Percentiles rank a stretch among this genome's conserved stretches.
phyloP scores from a whole-genome alignment of 306 rosid species.

The Astragalus membranaceus region DNA sequence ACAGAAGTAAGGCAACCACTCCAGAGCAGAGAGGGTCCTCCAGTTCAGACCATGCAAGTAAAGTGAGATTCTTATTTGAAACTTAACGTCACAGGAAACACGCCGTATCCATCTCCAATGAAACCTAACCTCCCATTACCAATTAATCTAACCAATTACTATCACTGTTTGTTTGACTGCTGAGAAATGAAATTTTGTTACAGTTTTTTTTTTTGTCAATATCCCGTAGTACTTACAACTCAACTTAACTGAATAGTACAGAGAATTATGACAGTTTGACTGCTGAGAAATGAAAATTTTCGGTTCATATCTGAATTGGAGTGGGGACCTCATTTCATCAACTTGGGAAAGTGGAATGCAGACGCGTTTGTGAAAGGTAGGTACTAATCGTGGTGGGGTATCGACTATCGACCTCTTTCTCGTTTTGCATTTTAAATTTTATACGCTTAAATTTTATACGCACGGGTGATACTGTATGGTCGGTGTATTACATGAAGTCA shows the following conservation, averaged over 20 bases:
- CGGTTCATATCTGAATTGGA: background rate
- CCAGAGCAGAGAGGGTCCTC: background rate
- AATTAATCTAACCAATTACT: background rate
- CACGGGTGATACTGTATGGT: no score
- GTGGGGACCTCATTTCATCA: constrained; percentile 17
- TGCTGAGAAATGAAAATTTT: background rate
- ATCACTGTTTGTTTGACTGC: no score
- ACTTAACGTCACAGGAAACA: constrained; percentile 29
- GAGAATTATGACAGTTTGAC: background rate
- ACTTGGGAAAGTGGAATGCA: background rate
- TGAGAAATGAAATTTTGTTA: no score
- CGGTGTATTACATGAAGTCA: no score
- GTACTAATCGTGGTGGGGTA: background rate
- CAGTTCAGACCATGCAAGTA: background rate
- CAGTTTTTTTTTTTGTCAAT: no score
- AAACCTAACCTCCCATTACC: constrained; percentile 19
- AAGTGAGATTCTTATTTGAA: constrained; percentile 22
- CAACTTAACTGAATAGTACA: no score
- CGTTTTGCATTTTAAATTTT: background rate
- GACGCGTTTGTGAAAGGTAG: background rate
- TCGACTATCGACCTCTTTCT: background rate
- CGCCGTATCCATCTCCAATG: constrained; percentile 39
- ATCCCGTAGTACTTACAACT: no score
- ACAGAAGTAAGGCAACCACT: background rate
- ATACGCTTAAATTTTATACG: no score